Base-by-base conservation (phyloP, 768 basidiomycete species). In the Hemileccinum rubropunctum region DNA sequence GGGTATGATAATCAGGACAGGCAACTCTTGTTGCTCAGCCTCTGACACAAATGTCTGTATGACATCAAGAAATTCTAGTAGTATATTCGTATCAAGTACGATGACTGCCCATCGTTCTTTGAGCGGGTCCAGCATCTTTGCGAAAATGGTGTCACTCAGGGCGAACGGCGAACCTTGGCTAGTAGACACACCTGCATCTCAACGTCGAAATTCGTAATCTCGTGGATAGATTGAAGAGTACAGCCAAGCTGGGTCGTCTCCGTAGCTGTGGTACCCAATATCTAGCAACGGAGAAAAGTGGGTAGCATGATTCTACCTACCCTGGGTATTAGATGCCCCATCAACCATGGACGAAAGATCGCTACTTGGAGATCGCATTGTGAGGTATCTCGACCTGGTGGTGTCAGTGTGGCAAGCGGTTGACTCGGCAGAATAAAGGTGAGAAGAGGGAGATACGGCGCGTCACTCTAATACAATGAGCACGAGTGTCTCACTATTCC, bases 71-170 rank as follows among this genome's bases (percentile, higher is more conserved):
- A 82, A 74, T 60, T 83, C 80, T 57, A 89, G 67, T 23, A 93
- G 71, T 53, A 91, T 79, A 57, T 92, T 93, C 26, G 90, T 92
- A 61, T 93, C 90, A 28, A 90, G 62, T 14, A 92, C 78, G 44
- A 91, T 59, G 56, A 77, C 79, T 15, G 71, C 68, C 32, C 70
- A 61, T 50, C 57, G 67, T 56, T 76, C 76, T 6, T 70, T 67
- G 33, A 73, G 53, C 32, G 77, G 72, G 11, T n/a, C n/a, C n/a
- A n/a, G n/a, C n/a, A 70, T 71, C 77, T 82, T 53, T 32, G 43
- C 27, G 6, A 14, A 18, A 34, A 28, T 10, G 14, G 20, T 3
- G 27, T 34, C 23, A 48, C 17, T 42, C 30, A 30, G 14, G 23
- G 8, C 6, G 11, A 4, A 47, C 21, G 10, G 15, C 17, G 13